Percentiles rank a stretch among this genome's conserved stretches.
phyloP scores from a whole-genome alignment of 2,329 filamentous ascomycete species.

The Ramularia collo-cygni region DNA sequence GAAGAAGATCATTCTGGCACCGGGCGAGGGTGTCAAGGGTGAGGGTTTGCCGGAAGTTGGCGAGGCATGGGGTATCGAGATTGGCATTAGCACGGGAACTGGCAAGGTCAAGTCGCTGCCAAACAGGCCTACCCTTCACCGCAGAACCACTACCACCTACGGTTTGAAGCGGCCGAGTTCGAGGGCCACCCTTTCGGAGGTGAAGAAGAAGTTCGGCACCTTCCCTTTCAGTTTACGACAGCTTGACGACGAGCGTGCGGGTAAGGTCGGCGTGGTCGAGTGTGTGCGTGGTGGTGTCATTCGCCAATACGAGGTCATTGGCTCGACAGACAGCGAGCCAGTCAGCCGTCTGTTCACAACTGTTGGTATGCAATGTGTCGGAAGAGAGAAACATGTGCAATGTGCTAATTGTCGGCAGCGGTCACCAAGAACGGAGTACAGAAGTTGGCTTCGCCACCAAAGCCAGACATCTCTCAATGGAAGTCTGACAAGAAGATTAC shows the following conservation, averaged over 20 bases:
- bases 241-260: slow-evolving; percentile 91
- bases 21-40: slow-evolving; percentile 79
- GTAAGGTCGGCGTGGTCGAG: slow-evolving; percentile 92
- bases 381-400: background rate
- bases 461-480: slow-evolving; percentile 71
- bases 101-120: slow-evolving; percentile 93
- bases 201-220: slow-evolving; percentile 92
- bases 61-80: slow-evolving; percentile 97
- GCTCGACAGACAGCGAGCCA: slow-evolving; percentile 80
- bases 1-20: slow-evolving; percentile 95
- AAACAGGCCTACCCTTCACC: slow-evolving; percentile 84
- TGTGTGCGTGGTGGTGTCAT: slow-evolving; percentile 90
- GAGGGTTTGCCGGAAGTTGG: slow-evolving; percentile 82
- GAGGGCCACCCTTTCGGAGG: slow-evolving; percentile 84
- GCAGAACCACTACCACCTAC: slow-evolving; percentile 86
- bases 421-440: slow-evolving; percentile 97
- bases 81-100: slow-evolving; percentile 80
- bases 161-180: slow-evolving; percentile 90
- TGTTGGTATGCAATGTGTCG: slow-evolving; percentile 60
- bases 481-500: slow-evolving; percentile 97
- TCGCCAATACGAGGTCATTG: slow-evolving; percentile 91
- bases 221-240: slow-evolving; percentile 98
- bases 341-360: slow-evolving; percentile 87
- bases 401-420: slow-evolving; percentile 46
- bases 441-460: slow-evolving; percentile 69